phyloP scores from a whole-genome alignment of 129 eudicot species.

The Apium graveolens region DNA sequence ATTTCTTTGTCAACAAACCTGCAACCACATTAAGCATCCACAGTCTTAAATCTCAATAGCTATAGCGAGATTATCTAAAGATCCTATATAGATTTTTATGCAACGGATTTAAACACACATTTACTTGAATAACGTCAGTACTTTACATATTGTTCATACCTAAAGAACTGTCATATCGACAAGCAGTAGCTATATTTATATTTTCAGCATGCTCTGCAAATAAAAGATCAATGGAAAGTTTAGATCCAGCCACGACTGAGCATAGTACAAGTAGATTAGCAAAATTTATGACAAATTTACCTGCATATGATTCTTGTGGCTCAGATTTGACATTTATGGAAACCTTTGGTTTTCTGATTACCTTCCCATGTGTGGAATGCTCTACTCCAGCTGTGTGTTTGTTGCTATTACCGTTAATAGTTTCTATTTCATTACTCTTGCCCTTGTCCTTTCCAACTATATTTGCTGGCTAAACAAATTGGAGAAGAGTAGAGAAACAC shows the following conservation, averaged over 20 bases:
- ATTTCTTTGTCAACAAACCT: constrained; percentile 75
- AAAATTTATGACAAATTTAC: constrained; percentile 19
- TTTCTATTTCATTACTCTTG: constrained; percentile 14
- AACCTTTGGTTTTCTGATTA: constrained; percentile 26
- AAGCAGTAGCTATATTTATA: constrained; percentile 23
- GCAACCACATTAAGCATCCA: constrained; percentile 16
- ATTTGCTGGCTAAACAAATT: constrained; percentile 8
- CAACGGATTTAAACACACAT: not conserved
- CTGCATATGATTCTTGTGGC: constrained; percentile 32
- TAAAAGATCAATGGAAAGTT: constrained; percentile 8
- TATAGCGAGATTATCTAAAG: not conserved
- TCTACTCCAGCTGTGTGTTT: constrained; percentile 24
- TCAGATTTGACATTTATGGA: constrained; percentile 24
- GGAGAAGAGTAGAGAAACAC: not conserved
- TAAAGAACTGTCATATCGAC: constrained; percentile 75
- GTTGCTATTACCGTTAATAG: constrained; percentile 17
- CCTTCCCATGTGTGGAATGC: constrained; percentile 19
- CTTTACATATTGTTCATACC: constrained; percentile 31
- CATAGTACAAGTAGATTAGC: constrained; percentile 3
- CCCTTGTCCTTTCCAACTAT: constrained; percentile 14
- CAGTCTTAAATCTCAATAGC: constrained; percentile 1
- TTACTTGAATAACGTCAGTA: not conserved
- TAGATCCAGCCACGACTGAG: not conserved
- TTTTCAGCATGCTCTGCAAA: constrained; percentile 41
- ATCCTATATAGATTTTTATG: not conserved